Evolutionary conservation across 2,329 filamentous ascomycete species (phyloP), one percentile per base, ranked within the genome.

Genomic region (Elsinoe necatrix): DNA sequence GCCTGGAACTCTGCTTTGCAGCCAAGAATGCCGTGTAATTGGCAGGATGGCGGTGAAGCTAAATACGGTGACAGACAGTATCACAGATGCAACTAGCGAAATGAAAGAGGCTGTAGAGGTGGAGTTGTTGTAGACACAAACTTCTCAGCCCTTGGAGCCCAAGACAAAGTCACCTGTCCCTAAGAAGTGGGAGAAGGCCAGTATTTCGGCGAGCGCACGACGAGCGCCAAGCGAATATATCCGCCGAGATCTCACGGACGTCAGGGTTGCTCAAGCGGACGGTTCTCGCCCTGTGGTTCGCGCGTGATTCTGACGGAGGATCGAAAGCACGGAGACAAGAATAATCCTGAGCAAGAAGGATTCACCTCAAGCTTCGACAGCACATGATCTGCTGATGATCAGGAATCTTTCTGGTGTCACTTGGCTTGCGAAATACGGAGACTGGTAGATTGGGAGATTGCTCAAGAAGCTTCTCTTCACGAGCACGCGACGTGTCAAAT

Each of bases 161-260:
- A 35, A 45, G 41, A 45, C 41, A 29, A 52, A 39, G 29, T 37
- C 31, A 25, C 34, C n/a, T 2, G 29, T 16, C 43, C 11, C 48
- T 6, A 52, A 27, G 16, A 16, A 1, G 48, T 52, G 48, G 48
- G 31, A 52, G 25, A 20, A 25, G 31, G 34, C 31, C 29, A 39
- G n/a, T 52, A 52, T 52, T 37, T 52, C 31, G 48, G 25, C 20
- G 34, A 39, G 31, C 34, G 45, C 45, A 39, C 31, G 48, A 39
- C 20, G 34, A 39, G 31, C 34, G 45, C 45, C 45, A 50, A 52
- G 34, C 11, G 9, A 21, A 21, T 52, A 12, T 3, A 12, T 52
- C 48, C n/a, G 48, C 48, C 29, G 14, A 29, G n/a, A 52, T 29
- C 21, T 52, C 29, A 37, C 29, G 48, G 29, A 34, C 48, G n/a